Conservation (phyloP, 441 rosid species). For the Bruguiera hainesii region DNA sequence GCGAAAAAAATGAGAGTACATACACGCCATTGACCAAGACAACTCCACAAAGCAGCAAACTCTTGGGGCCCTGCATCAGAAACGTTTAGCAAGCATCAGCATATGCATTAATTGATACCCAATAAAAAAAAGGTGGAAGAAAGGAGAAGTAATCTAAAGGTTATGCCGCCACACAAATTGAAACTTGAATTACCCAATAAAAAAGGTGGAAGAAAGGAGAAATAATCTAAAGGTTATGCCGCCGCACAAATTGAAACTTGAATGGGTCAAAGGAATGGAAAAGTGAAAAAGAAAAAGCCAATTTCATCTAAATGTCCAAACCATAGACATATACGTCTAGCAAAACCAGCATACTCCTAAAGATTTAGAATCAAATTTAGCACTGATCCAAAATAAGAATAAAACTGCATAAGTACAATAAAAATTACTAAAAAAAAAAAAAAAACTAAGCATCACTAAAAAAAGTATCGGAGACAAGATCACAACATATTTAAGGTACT, state of each 20-base stretch:
- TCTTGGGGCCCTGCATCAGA: conserved; percentile 47
- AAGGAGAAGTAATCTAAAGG: not conserved
- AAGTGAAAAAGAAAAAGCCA: not conserved
- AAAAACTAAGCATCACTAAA: too few relatives aligned
- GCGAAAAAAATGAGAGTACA: conserved; percentile 24
- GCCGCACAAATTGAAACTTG: not conserved
- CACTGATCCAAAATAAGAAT: not conserved
- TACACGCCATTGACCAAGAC: conserved; percentile 71
- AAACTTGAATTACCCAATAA: not conserved
- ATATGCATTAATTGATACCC: not conserved
- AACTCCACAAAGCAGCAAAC: conserved; percentile 59
- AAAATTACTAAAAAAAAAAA: too few relatives aligned
- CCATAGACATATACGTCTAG: not conserved
- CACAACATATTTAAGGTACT: too few relatives aligned
- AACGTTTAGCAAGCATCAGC: not conserved
- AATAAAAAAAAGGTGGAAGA: not conserved
- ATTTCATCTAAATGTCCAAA: conserved; percentile 2
- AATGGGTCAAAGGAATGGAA: not conserved
- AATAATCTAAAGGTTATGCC: not conserved
- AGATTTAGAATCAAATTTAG: not conserved
- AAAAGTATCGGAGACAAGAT: too few relatives aligned
- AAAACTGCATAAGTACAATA: too few relatives aligned
- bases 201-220: not conserved
- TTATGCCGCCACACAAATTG: not conserved
- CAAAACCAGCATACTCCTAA: not conserved